Percentiles rank a stretch among this genome's conserved stretches.
Evolutionary conservation across 2,329 filamentous ascomycete species (phyloP).

Genomic region (Monilinia laxa): DNA sequence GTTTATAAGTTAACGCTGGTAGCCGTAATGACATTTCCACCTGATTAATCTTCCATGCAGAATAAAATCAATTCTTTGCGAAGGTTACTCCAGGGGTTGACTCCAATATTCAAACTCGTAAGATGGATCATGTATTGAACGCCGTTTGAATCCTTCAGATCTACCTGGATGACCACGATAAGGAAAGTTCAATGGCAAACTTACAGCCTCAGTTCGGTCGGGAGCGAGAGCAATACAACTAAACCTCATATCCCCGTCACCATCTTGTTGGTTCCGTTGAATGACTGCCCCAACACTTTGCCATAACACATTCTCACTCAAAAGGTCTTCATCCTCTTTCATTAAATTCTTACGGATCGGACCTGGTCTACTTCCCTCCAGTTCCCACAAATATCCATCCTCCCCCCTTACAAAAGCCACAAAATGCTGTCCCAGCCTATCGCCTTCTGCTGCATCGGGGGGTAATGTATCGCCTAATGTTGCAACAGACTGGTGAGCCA

Average conservation of each 20-base stretch:
- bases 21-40: background rate
- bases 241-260: slow-evolving; percentile 37
- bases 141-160: background rate
- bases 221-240: slow-evolving; percentile 36
- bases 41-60: background rate
- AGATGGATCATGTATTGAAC: background rate
- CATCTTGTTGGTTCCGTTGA: slow-evolving; percentile 27
- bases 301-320: slow-evolving; percentile 72
- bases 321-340: slow-evolving; percentile 62
- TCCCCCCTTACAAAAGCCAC: slow-evolving; percentile 85
- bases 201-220: background rate
- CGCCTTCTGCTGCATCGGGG: slow-evolving; percentile 63
- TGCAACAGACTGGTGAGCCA: slow-evolving; percentile 76
- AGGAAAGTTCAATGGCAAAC: slow-evolving; percentile 1
- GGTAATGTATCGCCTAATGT: slow-evolving; percentile 72
- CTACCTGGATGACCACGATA: background rate
- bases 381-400: slow-evolving; percentile 68
- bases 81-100: background rate
- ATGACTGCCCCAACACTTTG: slow-evolving; percentile 54
- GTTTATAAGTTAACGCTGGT: background rate
- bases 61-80: background rate
- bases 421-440: slow-evolving; percentile 88
- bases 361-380: slow-evolving; percentile 68
- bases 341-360: slow-evolving; percentile 60
- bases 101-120: background rate